Evolutionary conservation across 495 filamentous ascomycete genomes (phyloP), one percentile per base, ranked within the genome.

Genomic region (Penicillium lividum): DNA sequence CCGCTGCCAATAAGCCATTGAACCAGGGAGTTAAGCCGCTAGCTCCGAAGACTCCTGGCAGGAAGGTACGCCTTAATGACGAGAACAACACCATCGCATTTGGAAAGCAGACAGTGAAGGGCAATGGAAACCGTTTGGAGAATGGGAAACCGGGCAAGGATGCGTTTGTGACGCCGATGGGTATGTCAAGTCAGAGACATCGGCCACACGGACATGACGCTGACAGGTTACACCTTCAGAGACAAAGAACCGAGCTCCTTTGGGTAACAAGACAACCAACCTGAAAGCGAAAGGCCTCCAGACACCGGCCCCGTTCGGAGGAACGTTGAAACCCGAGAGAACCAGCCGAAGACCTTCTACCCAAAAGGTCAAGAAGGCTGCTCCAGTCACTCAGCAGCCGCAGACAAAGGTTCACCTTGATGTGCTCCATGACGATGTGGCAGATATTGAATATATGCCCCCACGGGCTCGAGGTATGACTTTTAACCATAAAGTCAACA

Each of bases 191-290:
- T 15, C n/a, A 7, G 38, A 30, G 7, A 49, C 3, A n/a, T 33
- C 13, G 29, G 25, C n/a, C 7, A 25, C 11, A n/a, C 15, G 22
- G 33, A 15, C n/a, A 48, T 9, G 31, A 29, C 49, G 27, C 76
- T 77, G 62, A 81, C 60, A 7, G 27, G 22, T 51, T 16, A 6
- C 45, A 38, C 30, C 55, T 46, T 27, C 57, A 90, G 89, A 81
- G 45, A 82, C 86, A 47, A 84, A 85, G 42, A 88, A 81, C 47
- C 86, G 92, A 59, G 92, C 94, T 40, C 87, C 90, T 4, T 74
- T 97, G 51, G 95, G 95, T 38, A 82, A 87, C 77, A 99, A 99
- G 73, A 98, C 93, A 0, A 97, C 94, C 44, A 99, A 99, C 73
- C 90, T 89, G 42, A 97, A 94, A 77, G 82, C 89, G 51, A 89